Evolutionary conservation across 371 early-diverging fungal genomes (phyloP).

Genomic region (Mucor racemosus): DNA sequence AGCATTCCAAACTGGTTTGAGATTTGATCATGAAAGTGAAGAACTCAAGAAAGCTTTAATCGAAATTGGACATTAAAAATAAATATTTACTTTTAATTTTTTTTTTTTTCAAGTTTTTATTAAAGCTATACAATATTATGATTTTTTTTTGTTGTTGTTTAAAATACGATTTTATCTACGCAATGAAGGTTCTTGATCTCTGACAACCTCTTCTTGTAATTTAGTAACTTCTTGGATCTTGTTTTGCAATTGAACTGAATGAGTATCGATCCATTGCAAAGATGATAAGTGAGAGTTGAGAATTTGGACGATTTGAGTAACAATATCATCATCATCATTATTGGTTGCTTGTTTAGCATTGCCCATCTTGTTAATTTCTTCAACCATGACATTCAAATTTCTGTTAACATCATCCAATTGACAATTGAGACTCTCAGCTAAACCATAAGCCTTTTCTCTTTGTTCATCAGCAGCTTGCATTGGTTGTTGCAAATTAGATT

Average conservation of each 20-base stretch:
- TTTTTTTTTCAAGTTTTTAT: slow-evolving; percentile 8
- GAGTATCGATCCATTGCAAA: slow-evolving; percentile 87
- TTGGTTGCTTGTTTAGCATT: slow-evolving; percentile 44
- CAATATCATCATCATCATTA: slow-evolving; percentile 50
- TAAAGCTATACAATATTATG: background rate
- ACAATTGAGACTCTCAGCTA: slow-evolving; percentile 83
- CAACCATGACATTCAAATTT: slow-evolving; percentile 81
- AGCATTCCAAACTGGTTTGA: slow-evolving; percentile 69
- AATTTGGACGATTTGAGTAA: slow-evolving; percentile 87
- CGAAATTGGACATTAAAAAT: slow-evolving; percentile 19
- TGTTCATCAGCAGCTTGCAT: slow-evolving; percentile 80
- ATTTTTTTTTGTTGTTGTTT: background rate
- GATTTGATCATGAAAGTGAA: slow-evolving; percentile 72
- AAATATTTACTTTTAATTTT: background rate
- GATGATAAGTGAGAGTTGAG: slow-evolving; percentile 88
- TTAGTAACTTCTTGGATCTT: slow-evolving; percentile 58
- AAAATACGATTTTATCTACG: slow-evolving; percentile 15
- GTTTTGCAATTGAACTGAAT: slow-evolving; percentile 49
- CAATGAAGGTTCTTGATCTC: slow-evolving; percentile 21
- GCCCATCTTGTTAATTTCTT: slow-evolving; percentile 80
- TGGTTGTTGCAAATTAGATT: slow-evolving; percentile 54
- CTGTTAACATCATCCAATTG: slow-evolving; percentile 87
- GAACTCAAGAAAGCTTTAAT: slow-evolving; percentile 57
- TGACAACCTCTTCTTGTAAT: slow-evolving; percentile 50
- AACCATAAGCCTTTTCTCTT: slow-evolving; percentile 82